Evolutionary conservation across 768 basidiomycete species (phyloP).

Genomic region (Rhodosporidiobolus sp.): DNA sequence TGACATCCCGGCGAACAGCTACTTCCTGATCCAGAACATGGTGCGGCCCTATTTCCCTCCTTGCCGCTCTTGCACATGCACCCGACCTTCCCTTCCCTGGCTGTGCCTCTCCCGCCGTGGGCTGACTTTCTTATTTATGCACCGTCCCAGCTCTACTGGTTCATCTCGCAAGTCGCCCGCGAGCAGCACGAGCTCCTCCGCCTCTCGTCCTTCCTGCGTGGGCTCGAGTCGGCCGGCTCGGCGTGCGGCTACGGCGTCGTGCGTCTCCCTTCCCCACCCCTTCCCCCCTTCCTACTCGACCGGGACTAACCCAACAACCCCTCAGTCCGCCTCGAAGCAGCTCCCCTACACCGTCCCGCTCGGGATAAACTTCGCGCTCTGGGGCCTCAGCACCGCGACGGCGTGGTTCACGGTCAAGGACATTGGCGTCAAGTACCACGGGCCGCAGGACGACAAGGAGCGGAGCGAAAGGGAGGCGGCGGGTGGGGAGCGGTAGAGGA

Average conservation of each 20-base stretch:
- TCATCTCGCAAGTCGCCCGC: background rate
- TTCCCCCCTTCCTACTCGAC: too few relatives aligned
- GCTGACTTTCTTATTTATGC: too few relatives aligned
- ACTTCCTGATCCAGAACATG: constrained; percentile 8
- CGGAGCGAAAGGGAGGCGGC: too few relatives aligned
- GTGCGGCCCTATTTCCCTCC: background rate
- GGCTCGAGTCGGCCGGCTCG: constrained; percentile 22
- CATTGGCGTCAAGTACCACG: constrained; percentile 10
- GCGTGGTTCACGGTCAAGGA: constrained; percentile 28
- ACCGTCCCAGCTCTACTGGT: constrained; percentile 17
- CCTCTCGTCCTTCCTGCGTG: constrained; percentile 34
- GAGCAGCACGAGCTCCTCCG: constrained; percentile 29
- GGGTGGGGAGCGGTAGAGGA: too few relatives aligned
- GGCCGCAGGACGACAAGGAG: too few relatives aligned
- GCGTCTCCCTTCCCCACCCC: too few relatives aligned
- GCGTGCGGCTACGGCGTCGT: constrained; percentile 29
- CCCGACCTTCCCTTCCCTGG: too few relatives aligned
- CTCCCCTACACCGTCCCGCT: constrained; percentile 30
- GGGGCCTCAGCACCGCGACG: constrained; percentile 5
- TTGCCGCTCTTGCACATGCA: constrained; percentile 2
- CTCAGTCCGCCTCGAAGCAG: constrained; percentile 17
- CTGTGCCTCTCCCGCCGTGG: too few relatives aligned
- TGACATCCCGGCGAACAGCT: constrained; percentile 7
- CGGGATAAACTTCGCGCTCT: constrained; percentile 32
- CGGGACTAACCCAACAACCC: too few relatives aligned